Base-by-base conservation (phyloP, 169 alveolate species). In the Eimeria necatrix region DNA sequence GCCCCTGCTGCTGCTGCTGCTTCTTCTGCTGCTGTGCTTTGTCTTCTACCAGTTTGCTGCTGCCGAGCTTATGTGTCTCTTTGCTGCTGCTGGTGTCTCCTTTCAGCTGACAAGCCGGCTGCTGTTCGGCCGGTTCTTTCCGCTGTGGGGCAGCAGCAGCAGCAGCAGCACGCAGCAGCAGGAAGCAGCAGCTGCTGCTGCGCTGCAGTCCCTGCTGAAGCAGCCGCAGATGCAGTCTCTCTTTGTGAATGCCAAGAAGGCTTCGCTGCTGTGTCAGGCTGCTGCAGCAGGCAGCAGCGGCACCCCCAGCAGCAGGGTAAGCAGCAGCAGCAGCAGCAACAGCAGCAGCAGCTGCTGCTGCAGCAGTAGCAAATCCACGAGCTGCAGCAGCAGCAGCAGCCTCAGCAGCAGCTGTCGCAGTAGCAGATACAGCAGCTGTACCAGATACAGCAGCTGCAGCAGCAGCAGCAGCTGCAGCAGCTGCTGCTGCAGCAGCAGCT, bases 191-290 rank as follows among this genome's bases (percentile, higher is more conserved):
- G 87, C 87, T 4, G 87, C 87, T 16, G 87, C 48, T 14, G 87
- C 61, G 56, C 61, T 76, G 2, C 87, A 76, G 87, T 32, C 61
- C 14, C 48, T 76, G 26, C n/a, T 76, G 87, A 76, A 76, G 87
- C 87, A 76, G 87, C 87, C 87, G 64, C 87, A 76, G 87, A 76
- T 76, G 87, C 87, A 76, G 61, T 32, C 87, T 7, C 64, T 76
- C 1, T 49, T 76, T 8, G 87, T 76, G 24, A 20, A 76, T 26
- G 61, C 61, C 6, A 76, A 76, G 56, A 76, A 76, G 48, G 20
- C 56, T 6, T 76, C 87, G 56, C 64, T 76, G 56, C 61, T 32
- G 16, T 76, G 87, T 26, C 61, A 46, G 56, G 16, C 64, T 76
- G 56, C 61, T 48, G 87, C 87, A 41, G 87, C 87, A 14, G 61